Evolutionary conservation across 768 basidiomycete genomes (phyloP), one percentile per base, ranked within the genome.

Genomic region (Russula foetens): DNA sequence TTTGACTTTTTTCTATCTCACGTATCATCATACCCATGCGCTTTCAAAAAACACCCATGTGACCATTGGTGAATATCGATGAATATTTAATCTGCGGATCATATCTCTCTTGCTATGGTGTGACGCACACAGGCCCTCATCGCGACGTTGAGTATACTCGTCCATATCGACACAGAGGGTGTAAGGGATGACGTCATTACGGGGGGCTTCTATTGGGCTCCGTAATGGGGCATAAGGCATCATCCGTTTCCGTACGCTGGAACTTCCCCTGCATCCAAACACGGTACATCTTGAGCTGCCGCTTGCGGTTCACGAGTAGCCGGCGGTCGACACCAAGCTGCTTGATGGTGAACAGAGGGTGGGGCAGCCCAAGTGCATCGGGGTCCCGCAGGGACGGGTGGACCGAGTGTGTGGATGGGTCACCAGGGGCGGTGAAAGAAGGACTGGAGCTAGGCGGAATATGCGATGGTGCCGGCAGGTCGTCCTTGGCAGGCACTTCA

Each of bases 231-330:
- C 59, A 3, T 12, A 17, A 1, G 33, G 33, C 9, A 23, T 38
- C 6, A 17, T 46, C 55, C 29, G n/a, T 23, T 35, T 53, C 61
- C 9, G 51, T 48, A 14, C 61, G 61, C 60, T 77, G 76, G 69
- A 92, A 92, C 69, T 86, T 88, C 0, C 83, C 90, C 72, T 95
- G 92, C 85, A 94, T 84, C 92, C 92, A 96, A 0, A 94, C 88
- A 48, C 97, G 79, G 71, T 96, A 98, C 97, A 99, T 99, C 73
- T 96, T 96, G 53, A 97, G 74, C 74, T 94, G 89, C 60, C 91
- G 78, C 74, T 97, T 98, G 48, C 97, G 80, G 69, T 99, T 99
- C 54, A 99, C 86, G 46, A 98, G 78, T 58, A 99, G 74, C 45
- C 97, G 80, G 7, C 94, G 78, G 75, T 99, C 97, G 7, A 94